phyloP scores from a whole-genome alignment of 257 asterid species.

The Petunia secreta region DNA sequence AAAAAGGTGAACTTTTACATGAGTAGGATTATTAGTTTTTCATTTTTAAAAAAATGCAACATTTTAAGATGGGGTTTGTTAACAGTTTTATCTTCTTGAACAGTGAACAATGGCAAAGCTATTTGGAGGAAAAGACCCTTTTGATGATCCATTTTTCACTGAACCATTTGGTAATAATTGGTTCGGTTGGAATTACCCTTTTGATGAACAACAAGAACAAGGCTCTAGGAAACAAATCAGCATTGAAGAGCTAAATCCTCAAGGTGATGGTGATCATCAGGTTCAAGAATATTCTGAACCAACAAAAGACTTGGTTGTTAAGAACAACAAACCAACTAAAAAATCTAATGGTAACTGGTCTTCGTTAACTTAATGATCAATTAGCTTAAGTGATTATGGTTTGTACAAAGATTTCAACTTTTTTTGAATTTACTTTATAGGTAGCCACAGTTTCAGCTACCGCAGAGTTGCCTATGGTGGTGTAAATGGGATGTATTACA shows the following conservation, averaged over 20 bases:
- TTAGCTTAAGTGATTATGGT: not conserved
- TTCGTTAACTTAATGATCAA: not conserved
- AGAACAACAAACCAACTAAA: constrained; percentile 37
- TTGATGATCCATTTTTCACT: constrained; percentile 76
- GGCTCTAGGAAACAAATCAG: constrained; percentile 50
- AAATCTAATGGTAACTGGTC: constrained; percentile 41
- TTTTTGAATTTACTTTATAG: constrained; percentile 37
- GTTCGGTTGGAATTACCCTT: constrained; percentile 50
- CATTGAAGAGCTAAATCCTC: constrained; percentile 70
- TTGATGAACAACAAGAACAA: constrained; percentile 43
- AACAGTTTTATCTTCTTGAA: not conserved
- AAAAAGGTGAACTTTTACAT: no score
- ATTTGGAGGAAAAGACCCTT: constrained; percentile 79
- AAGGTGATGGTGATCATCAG: constrained; percentile 40
- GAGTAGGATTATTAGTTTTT: no score
- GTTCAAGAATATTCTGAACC: constrained; percentile 40
- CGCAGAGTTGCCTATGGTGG: constrained; percentile 72
- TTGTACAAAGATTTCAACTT: not conserved
- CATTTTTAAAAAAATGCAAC: not conserved
- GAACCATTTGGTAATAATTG: constrained; percentile 53
- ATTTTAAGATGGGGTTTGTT: constrained; percentile 6
- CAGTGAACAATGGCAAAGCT: constrained; percentile 51
- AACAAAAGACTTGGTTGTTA: constrained; percentile 47
- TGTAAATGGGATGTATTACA: constrained; percentile 56
- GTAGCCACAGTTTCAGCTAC: constrained; percentile 52